Percentiles rank a stretch among this genome's conserved stretches.
Conservation (phyloP, 2,329 filamentous ascomycete species). For the Zymoseptoria passerinii region DNA sequence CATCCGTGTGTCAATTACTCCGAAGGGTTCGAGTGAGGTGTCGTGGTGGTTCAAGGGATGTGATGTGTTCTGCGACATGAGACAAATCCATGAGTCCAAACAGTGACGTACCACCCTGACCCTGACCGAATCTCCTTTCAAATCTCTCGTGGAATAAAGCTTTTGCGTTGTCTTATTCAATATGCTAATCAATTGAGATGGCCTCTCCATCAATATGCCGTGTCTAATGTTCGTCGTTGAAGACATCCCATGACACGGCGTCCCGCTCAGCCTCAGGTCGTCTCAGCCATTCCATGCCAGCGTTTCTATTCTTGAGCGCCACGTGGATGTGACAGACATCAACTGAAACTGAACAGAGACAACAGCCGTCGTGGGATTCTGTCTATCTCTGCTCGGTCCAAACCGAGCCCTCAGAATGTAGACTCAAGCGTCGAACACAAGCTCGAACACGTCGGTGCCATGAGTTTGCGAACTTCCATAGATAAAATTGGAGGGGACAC, state of each 20-base stretch:
- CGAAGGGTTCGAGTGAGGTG: neutral
- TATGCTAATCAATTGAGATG: neutral
- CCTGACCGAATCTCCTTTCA: neutral
- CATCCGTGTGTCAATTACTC: neutral
- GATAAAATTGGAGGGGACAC: neutral
- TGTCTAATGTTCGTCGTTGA: neutral
- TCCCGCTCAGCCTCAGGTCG: neutral
- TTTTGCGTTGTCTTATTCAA: neutral
- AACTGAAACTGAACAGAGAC: neutral
- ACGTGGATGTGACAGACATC: neutral
- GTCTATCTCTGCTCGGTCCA: no score
- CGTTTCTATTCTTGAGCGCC: neutral
- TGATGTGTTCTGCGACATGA: neutral
- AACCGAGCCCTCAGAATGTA: no score
- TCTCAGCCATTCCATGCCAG: neutral
- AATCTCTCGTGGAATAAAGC: neutral
- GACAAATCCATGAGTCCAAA: neutral
- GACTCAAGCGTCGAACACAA: no score
- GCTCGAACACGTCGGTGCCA: no score
- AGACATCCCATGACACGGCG: neutral
- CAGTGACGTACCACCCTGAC: neutral
- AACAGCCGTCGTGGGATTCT: no score
- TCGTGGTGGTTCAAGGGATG: neutral
- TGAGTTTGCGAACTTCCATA: neutral
- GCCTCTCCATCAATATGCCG: neutral